Evolutionary conservation across 352 stramenopile genomes (phyloP).

Genomic region (Pythium utonaiense): DNA sequence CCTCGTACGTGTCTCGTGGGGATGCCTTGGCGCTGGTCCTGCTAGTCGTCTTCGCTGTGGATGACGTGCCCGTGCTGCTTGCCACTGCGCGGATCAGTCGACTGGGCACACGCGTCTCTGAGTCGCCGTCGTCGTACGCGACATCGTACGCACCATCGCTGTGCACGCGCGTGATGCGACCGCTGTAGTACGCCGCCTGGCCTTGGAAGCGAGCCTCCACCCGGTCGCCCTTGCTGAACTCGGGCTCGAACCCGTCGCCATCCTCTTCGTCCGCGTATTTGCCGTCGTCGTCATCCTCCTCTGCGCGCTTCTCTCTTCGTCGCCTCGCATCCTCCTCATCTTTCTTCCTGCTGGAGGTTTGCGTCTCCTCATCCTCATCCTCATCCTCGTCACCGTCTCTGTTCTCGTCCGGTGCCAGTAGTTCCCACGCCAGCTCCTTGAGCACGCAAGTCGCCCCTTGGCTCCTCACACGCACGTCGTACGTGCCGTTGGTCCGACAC

Average conservation of each 20-base stretch:
- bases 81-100: constrained; percentile 37
- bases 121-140: constrained; percentile 69
- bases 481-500: constrained; percentile 46
- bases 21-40: background rate
- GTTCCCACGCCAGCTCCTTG: constrained; percentile 31
- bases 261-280: constrained; percentile 26
- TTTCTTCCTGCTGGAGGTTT: background rate
- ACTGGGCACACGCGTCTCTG: constrained; percentile 47
- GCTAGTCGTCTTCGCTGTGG: no score
- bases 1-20: constrained; percentile 37
- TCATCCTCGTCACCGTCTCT: constrained; percentile 19
- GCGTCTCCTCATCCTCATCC: constrained; percentile 10
- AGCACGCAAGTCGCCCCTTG: constrained; percentile 15
- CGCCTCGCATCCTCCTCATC: background rate
- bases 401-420: constrained; percentile 44
- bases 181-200: constrained; percentile 40
- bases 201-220: constrained; percentile 67
- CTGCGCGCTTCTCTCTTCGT: background rate
- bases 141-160: constrained; percentile 59
- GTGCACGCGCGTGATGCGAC: constrained; percentile 46
- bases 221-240: constrained; percentile 52
- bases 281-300: constrained; percentile 16
- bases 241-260: constrained; percentile 24
- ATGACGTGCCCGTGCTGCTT: no score
- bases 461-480: constrained; percentile 34